phyloP scores from a whole-genome alignment of 2,329 filamentous ascomycete species.

The Davidsoniella australis region DNA sequence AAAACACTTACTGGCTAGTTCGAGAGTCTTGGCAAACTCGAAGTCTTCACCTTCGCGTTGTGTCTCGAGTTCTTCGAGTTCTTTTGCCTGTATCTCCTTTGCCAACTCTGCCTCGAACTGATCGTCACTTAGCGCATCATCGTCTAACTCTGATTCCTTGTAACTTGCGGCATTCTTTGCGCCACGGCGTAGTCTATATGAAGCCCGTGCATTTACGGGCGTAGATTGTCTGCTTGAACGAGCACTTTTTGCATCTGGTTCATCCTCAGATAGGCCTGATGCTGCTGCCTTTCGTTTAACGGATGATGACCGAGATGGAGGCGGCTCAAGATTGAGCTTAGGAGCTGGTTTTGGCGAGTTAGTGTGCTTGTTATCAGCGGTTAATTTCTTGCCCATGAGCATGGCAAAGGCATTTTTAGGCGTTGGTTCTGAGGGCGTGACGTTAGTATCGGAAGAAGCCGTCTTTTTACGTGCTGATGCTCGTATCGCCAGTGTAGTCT shows the following conservation, averaged over 20 bases:
- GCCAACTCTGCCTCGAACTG: constrained; percentile 70
- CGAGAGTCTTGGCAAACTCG: constrained; percentile 44
- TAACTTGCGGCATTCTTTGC: constrained; percentile 19
- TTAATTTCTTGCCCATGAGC: constrained; percentile 28
- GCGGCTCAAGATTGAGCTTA: neutral
- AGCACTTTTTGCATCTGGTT: constrained; percentile 42
- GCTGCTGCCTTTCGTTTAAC: constrained; percentile 17
- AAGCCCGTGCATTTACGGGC: constrained; percentile 38
- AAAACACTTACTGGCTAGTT: constrained; percentile 50
- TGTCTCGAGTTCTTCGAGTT: constrained; percentile 41
- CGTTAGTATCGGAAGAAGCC: too few relatives aligned
- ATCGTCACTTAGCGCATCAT: constrained; percentile 55
- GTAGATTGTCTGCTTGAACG: constrained; percentile 64
- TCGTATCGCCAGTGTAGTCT: constrained; percentile 2
- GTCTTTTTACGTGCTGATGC: neutral
- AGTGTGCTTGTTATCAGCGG: neutral
- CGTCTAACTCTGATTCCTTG: constrained; percentile 34
- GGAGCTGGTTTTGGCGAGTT: neutral
- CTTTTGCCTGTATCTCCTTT: constrained; percentile 33
- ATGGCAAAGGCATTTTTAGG: constrained; percentile 32
- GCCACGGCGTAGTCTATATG: constrained; percentile 23
- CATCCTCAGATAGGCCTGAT: constrained; percentile 18
- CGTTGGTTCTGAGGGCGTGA: constrained; percentile 11
- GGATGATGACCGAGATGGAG: neutral
- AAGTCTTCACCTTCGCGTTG: constrained; percentile 5